Evolutionary conservation across 306 rosid genomes (phyloP).

Genomic region (Dryas drummondii): DNA sequence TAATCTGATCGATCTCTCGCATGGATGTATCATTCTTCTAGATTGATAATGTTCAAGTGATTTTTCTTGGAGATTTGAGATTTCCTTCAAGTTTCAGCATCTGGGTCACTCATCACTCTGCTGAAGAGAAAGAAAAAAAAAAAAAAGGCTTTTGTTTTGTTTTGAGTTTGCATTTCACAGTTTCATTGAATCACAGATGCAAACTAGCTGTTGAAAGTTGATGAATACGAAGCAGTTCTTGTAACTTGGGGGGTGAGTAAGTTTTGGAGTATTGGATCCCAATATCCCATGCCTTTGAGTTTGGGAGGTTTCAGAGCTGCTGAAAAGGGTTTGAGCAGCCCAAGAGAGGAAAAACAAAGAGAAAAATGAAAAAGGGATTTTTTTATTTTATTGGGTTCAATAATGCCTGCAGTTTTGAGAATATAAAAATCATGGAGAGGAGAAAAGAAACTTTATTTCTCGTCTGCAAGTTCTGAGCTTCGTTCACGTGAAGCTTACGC

Average conservation of each 20-base stretch:
- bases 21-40: neutral
- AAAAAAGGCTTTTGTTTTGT: neutral
- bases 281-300: neutral
- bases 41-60: neutral
- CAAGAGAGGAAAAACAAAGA: slow-evolving; percentile 2
- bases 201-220: neutral
- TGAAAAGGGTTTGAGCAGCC: slow-evolving; percentile 11
- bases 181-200: neutral
- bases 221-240: neutral
- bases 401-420: slow-evolving; percentile 30
- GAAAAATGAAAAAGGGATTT: neutral
- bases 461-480: slow-evolving; percentile 38
- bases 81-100: neutral
- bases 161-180: neutral
- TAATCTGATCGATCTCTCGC: neutral
- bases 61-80: neutral
- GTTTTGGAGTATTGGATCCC: slow-evolving; percentile 16
- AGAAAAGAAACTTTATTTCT: slow-evolving; percentile 25
- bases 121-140: neutral
- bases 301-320: neutral
- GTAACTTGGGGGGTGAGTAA: neutral
- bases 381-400: slow-evolving; percentile 8
- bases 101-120: slow-evolving; percentile 1
- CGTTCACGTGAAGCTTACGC: slow-evolving; percentile 51
- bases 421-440: slow-evolving; percentile 36